phyloP scores from a whole-genome alignment of 352 stramenopile genomes.

The Thraustochytrium sp. region DNA sequence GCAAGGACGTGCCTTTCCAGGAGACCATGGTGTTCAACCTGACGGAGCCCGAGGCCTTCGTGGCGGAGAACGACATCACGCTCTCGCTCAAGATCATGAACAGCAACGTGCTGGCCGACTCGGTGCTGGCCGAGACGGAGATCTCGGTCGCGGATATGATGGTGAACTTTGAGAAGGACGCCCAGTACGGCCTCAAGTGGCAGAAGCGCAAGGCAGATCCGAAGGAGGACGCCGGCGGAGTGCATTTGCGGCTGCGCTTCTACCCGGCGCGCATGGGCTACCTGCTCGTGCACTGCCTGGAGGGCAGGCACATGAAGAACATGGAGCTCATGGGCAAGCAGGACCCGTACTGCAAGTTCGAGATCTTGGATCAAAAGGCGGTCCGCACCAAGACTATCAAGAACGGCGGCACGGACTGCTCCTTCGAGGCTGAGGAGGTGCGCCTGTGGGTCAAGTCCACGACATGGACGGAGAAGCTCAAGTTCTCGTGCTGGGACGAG shows the following conservation, averaged over 20 bases:
- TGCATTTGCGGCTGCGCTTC: constrained; percentile 16
- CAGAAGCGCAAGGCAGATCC: constrained; percentile 49
- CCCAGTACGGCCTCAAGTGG: constrained; percentile 61
- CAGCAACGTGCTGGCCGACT: constrained; percentile 74
- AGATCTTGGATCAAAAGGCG: constrained; percentile 58
- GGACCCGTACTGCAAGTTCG: constrained; percentile 78
- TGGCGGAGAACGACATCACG: constrained; percentile 59
- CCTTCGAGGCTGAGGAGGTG: constrained; percentile 81
- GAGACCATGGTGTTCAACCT: constrained; percentile 77
- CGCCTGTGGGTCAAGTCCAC: constrained; percentile 81
- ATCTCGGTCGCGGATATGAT: constrained; percentile 72
- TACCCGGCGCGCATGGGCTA: neutral
- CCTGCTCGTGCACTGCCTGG: constrained; percentile 36
- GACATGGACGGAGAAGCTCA: constrained; percentile 73
- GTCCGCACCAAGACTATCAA: constrained; percentile 61
- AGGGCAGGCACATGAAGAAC: constrained; percentile 61
- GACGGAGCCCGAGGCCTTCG: constrained; percentile 62
- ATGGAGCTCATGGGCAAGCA: constrained; percentile 81
- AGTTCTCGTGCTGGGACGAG: constrained; percentile 70
- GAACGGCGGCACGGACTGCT: constrained; percentile 71
- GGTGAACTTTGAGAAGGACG: constrained; percentile 58
- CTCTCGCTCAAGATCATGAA: constrained; percentile 71
- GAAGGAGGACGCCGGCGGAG: neutral
- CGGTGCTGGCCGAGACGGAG: constrained; percentile 64
- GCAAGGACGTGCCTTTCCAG: constrained; percentile 69